Evolutionary conservation across 176 grass and related monocot genomes (phyloP), one percentile per base, ranked within the genome.

Genomic region (Zoysia pacifica): DNA sequence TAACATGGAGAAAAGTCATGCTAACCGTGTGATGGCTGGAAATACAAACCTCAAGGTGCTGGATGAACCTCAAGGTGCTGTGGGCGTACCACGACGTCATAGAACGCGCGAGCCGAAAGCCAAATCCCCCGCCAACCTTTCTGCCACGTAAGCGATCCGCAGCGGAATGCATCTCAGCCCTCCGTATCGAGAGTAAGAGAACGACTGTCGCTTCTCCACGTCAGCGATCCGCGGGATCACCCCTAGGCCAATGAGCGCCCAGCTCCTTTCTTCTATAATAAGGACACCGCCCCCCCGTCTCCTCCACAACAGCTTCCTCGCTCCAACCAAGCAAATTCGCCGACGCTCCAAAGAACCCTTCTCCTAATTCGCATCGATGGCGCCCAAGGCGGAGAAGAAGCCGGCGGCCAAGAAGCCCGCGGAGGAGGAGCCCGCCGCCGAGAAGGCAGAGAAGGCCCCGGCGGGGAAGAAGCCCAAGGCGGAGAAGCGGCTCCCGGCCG

Each of bases 341-440:
- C 12, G n/a, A 1, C 36, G 9, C 61, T 52, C 38, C 77, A 5
- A 14, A 28, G 19, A 15, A 56, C 44, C 64, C 28, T 28, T 28
- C 28, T 28, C 13, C 49, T 11, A 16, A 51, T 9, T 50, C 4
- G 39, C 64, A 69, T 7, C 42, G 13, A 70, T 81, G 78, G 78
- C 78, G 20, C 78, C 78, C 53, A 81, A 81, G 78, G 78, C 78
- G 0, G 78, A 70, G 67, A 81, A 81, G 78, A 81, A 81, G 67
- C 78, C 78, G 14, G 78, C 67, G 42, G 12, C 51, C 7, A 81
- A 81, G 68, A 72, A 81, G 79, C 45, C 69, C 1, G 45, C 36
- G 6, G 79, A 81, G 68, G 79, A 81, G 68, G 54, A 81, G 68
- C 15, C 68, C 5, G 15, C 66, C 16, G 48, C 75, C 14, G 64